Conservation (phyloP, 805 yeast species). For the Saturnispora ahearnii region DNA sequence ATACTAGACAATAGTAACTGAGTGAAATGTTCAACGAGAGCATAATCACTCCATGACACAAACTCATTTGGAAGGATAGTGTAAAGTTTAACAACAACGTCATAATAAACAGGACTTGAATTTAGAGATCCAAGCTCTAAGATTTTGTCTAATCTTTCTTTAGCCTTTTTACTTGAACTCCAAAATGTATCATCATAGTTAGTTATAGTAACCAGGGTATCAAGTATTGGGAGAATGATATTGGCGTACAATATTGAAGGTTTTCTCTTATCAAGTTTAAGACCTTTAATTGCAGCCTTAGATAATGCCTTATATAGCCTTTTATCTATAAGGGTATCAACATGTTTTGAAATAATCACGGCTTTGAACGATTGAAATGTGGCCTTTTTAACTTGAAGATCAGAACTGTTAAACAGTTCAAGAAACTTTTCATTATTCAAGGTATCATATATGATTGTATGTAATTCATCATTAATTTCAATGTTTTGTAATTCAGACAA, state of each 20-base stretch:
- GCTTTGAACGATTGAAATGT: conserved; percentile 31
- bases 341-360: conserved; percentile 17
- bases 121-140: conserved; percentile 45
- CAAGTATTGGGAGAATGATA: conserved; percentile 40
- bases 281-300: conserved; percentile 36
- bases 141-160: conserved; percentile 37
- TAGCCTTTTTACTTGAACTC: conserved; percentile 39
- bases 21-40: conserved; percentile 9
- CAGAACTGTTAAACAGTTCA: conserved; percentile 32
- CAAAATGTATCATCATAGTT: conserved; percentile 44
- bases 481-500: conserved; percentile 8
- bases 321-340: conserved; percentile 18
- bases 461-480: conserved; percentile 16
- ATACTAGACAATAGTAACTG: conserved; percentile 17
- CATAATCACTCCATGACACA: conserved; percentile 8
- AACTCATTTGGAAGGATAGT: conserved; percentile 18
- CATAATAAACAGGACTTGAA: conserved; percentile 44
- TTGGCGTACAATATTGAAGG: conserved; percentile 37
- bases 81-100: conserved; percentile 14
- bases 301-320: conserved; percentile 32
- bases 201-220: conserved; percentile 36
- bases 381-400: conserved; percentile 35
- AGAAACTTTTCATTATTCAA: conserved; percentile 36
- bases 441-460: conserved; percentile 25
- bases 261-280: conserved; percentile 28